A percentile compares a stretch with the other conserved stretches of the same genome.
Evolutionary conservation across 1,284 basidiomycete species (phyloP).

Genomic region (Ustilago vetiveriae): DNA sequence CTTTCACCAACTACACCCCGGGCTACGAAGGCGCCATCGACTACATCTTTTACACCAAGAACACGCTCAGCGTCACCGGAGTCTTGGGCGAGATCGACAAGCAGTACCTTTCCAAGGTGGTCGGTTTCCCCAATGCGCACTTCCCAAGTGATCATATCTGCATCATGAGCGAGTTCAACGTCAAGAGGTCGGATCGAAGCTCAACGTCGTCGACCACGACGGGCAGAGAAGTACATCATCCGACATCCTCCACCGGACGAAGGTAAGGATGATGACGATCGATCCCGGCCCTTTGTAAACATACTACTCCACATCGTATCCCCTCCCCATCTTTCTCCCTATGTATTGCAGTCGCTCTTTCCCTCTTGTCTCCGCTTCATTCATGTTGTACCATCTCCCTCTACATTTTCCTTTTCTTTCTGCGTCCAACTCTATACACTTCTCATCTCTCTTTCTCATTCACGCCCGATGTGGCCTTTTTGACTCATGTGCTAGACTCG

Average conservation of each 20-base stretch:
- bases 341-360: constrained; percentile 14
- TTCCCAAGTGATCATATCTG: constrained; percentile 74
- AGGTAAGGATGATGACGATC: too few species aligned
- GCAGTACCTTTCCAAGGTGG: constrained; percentile 85
- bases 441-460: neutral
- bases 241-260: constrained; percentile 1
- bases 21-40: constrained; percentile 75
- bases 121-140: constrained; percentile 96
- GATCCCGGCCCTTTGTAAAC: constrained; percentile 3
- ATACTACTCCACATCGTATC: constrained; percentile 15
- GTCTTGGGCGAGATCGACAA: constrained; percentile 89
- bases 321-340: constrained; percentile 11
- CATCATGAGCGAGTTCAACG: constrained; percentile 64
- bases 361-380: constrained; percentile 1
- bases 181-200: constrained; percentile 43
- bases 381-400: constrained; percentile 1
- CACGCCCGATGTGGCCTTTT: too few species aligned
- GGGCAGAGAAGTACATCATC: constrained; percentile 25
- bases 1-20: constrained; percentile 91
- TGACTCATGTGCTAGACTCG: neutral
- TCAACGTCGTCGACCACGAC: constrained; percentile 3
- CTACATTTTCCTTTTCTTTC: neutral
- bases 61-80: constrained; percentile 82
- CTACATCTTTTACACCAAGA: constrained; percentile 89
- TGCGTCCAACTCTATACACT: neutral